Evolutionary conservation across 2,329 filamentous ascomycete species (phyloP), one percentile per base, ranked within the genome.

Genomic region (Cytospora piceicola): DNA sequence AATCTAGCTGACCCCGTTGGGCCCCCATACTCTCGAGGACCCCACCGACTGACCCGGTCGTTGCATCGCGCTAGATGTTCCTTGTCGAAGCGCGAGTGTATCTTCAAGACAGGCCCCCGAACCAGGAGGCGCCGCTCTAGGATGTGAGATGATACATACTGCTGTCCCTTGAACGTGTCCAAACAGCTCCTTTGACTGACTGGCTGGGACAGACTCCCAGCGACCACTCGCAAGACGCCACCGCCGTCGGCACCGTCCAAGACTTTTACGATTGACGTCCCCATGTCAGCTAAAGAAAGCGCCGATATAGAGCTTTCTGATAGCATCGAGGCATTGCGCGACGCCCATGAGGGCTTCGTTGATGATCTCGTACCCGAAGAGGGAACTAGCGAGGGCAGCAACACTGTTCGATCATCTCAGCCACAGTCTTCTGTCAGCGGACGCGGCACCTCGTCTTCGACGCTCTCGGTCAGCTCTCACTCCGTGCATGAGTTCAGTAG

Each of bases 191-290:
- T 17, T 15, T 7, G 4, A 5, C 24, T 24, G n/a, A 49, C 9
- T 61, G 54, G 34, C 32, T 27, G 27, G 6, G 9, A 4, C 27
- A 67, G 65, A 17, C 65, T 59, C 36, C 65, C 65, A 12, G 63
- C 63, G 15, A 58, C 65, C 8, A 65, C 62, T 27, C 59, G 65
- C 24, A 58, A 46, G 39, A 73, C 72, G 7, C 75, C 74, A 24
- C 78, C 74, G 12, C 75, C 76, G 0, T 73, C 81, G 3, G 76
- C 76, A 3, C 79, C 80, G 0, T 79, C 80, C 69, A 81, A 81
- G 76, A 85, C 80, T 20, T 84, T 85, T 71, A 82, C 78, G 70
- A 83, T 84, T 71, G 79, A 85, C 75, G 83, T 84, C 71, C 76
- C 79, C 62, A 77, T 85, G 71, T 75, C 80, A 0, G 74, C 73